Conservation (phyloP, 1,284 basidiomycete genomes). For the Sanghuangporus baumii region DNA sequence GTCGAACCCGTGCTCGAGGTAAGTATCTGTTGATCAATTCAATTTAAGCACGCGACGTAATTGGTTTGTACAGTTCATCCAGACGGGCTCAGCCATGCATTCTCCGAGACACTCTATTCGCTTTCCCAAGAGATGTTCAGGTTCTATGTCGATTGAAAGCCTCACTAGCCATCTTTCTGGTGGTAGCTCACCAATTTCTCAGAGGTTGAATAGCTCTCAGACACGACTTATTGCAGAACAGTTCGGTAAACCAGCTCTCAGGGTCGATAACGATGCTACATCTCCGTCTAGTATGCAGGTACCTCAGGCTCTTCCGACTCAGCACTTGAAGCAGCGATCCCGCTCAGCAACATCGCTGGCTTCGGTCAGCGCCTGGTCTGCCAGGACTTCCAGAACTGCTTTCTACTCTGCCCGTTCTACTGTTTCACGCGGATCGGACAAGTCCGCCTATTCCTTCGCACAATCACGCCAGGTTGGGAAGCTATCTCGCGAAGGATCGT, state of each 20-base stretch:
- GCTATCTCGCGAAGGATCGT: conserved; percentile 3
- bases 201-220: conserved; percentile 4
- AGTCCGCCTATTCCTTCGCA: background rate
- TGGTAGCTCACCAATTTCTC: conserved; percentile 1
- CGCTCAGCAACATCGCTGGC: conserved; percentile 4
- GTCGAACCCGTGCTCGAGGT: conserved; percentile 12
- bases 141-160: conserved; percentile 1
- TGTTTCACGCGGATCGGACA: conserved; percentile 3
- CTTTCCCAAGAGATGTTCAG: background rate
- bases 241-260: background rate
- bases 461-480: background rate
- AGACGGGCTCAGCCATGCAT: background rate
- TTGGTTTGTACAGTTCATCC: conserved; percentile 7
- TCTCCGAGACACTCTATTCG: conserved; percentile 7
- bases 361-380: background rate
- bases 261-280: background rate
- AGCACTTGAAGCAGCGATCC: background rate
- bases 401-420: conserved; percentile 12
- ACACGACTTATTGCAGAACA: conserved; percentile 6
- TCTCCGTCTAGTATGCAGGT: background rate
- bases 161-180: background rate
- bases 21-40: background rate
- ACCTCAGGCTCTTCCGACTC: background rate
- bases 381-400: conserved; percentile 9
- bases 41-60: background rate